These are phyloP conservation scores for Cladosporium colombiae DNA, from an alignment of 2,329 filamentous ascomycete genomes.

Conservation along the genomic window DNA sequence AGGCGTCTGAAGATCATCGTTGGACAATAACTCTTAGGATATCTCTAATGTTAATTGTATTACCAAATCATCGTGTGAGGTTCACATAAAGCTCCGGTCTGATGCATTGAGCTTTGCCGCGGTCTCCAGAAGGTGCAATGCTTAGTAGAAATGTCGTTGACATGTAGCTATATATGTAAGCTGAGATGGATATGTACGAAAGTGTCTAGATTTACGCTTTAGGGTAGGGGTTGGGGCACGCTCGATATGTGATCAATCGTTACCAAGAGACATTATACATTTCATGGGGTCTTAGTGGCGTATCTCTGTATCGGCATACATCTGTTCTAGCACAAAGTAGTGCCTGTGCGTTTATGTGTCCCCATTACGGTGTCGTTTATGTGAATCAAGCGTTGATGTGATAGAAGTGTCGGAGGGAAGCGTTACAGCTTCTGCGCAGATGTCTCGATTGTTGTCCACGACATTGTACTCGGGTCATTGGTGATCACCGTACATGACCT, in stretches of 20 bases:
- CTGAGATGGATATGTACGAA: not conserved
- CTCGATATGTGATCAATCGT: not conserved
- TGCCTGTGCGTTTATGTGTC: not conserved
- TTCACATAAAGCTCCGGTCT: not conserved
- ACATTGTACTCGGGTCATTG: too few species aligned
- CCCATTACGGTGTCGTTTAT: not conserved
- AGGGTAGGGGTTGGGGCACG: not conserved
- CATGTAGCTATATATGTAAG: not conserved
- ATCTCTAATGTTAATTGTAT: not conserved
- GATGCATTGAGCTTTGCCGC: not conserved
- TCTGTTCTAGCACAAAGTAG: not conserved
- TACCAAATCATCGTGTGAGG: too few species aligned
- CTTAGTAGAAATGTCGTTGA: not conserved
- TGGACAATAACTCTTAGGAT: not conserved
- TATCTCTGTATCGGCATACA: not conserved
- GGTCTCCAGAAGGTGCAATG: not conserved
- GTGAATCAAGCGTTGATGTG: not conserved
- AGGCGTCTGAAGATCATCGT: not conserved
- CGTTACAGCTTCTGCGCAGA: not conserved
- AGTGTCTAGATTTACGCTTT: not conserved
- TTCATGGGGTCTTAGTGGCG: not conserved
- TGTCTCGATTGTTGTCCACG: too few species aligned
- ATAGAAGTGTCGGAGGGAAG: too few species aligned
- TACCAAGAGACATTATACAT: not conserved
- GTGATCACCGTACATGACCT: too few species aligned